These are phyloP conservation scores for Penicillium hordei DNA, from an alignment of 2,329 filamentous ascomycete genomes.

Conservation along the genomic window DNA sequence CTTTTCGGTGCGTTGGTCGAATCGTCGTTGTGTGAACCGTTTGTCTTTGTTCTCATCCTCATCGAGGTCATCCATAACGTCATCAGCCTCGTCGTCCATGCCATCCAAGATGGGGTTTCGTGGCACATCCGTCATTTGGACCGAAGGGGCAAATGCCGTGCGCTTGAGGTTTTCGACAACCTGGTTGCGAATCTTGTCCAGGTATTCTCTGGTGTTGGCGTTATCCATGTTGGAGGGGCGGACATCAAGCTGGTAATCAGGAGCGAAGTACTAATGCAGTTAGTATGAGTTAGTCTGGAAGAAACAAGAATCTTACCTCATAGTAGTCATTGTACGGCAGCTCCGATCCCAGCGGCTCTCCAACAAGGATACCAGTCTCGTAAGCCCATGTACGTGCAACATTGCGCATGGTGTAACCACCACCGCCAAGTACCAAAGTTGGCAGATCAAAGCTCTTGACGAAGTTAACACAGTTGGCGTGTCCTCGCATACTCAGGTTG, in stretches of 20 bases:
- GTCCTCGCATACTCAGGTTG: conserved; percentile 68
- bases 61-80: conserved; percentile 68
- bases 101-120: conserved; percentile 54
- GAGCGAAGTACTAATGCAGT: conserved; percentile 61
- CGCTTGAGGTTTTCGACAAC: conserved; percentile 67
- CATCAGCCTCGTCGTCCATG: conserved; percentile 65
- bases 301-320: conserved; percentile 49
- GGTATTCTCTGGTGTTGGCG: conserved; percentile 66
- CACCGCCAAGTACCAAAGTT: conserved; percentile 65
- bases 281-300: conserved; percentile 20
- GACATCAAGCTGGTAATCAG: conserved; percentile 69
- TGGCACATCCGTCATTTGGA: conserved; percentile 65
- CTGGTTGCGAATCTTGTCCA: conserved; percentile 65
- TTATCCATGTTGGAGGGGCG: conserved; percentile 72
- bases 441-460: conserved; percentile 68
- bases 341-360: conserved; percentile 75
- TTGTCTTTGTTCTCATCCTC: conserved; percentile 83
- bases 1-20: conserved; percentile 74
- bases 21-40: conserved; percentile 76
- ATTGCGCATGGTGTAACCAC: conserved; percentile 69
- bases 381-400: conserved; percentile 62
- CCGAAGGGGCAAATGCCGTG: conserved; percentile 62
- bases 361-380: conserved; percentile 79
- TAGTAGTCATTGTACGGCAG: conserved; percentile 98
- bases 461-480: conserved; percentile 68